A percentile compares a stretch with the other conserved stretches of the same genome.
These are phyloP conservation scores for Hysterium pulicare DNA, from an alignment of 2,329 filamentous ascomycete species.

Conservation along the genomic window DNA sequence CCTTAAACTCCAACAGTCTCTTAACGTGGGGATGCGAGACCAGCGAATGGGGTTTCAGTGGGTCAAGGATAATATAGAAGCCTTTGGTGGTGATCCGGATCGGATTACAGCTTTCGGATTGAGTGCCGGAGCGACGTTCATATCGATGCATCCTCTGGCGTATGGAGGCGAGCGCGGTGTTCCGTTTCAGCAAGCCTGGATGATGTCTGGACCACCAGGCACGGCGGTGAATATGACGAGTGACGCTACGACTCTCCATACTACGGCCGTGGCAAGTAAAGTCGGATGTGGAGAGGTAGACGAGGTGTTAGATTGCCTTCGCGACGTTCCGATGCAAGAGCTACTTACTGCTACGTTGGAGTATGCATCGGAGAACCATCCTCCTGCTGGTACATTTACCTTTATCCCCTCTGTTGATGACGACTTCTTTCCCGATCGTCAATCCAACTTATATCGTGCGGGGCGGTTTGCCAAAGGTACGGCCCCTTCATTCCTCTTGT, in stretches of 20 bases:
- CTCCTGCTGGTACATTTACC: slow-evolving; percentile 10
- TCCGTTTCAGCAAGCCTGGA: slow-evolving; percentile 31
- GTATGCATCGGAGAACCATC: slow-evolving; percentile 4
- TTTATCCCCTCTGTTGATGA: slow-evolving; percentile 10
- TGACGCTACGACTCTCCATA: slow-evolving; percentile 18
- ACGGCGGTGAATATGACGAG: slow-evolving; percentile 30
- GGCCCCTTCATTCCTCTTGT: too few species aligned
- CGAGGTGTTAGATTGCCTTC: slow-evolving; percentile 8
- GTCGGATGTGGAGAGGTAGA: slow-evolving; percentile 5
- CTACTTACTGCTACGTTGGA: slow-evolving; percentile 7
- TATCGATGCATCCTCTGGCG: slow-evolving; percentile 18
- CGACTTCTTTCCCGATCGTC: slow-evolving; percentile 9
- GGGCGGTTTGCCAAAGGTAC: slow-evolving; percentile 11
- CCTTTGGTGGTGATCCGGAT: slow-evolving; percentile 3
- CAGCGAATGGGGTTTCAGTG: slow-evolving; percentile 9
- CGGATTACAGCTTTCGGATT: slow-evolving; percentile 4
- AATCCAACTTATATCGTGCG: slow-evolving; percentile 1
- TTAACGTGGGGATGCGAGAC: slow-evolving; percentile 19
- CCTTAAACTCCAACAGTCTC: slow-evolving; percentile 25
- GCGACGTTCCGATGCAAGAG: slow-evolving; percentile 7
- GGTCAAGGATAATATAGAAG: slow-evolving; percentile 1
- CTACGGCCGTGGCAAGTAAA: slow-evolving; percentile 7
- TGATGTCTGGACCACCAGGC: slow-evolving; percentile 35
- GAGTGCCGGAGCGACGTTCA: slow-evolving; percentile 9
- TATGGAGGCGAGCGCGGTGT: slow-evolving; percentile 29